Base-by-base conservation (phyloP, 2,329 filamentous ascomycete genomes). In the Bipolaris zeicola region DNA sequence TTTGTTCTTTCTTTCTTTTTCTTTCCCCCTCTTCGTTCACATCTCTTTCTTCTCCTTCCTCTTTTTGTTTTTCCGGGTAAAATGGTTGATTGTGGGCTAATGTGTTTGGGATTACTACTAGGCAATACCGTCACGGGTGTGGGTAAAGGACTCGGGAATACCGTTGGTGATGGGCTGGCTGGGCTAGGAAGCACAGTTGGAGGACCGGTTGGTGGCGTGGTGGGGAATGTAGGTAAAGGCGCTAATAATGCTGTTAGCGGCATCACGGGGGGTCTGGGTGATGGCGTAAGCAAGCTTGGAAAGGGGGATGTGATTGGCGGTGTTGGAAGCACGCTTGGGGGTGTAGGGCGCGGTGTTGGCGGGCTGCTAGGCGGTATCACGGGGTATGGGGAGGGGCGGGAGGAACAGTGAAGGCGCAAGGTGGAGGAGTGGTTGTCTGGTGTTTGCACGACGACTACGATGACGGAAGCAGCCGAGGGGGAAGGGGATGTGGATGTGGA, bases 291-390 rank as follows among this genome's bases (percentile, higher is more conserved):
- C 2, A 79, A 79, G 60, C 50, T 81, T 1, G 78, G 79, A 0
- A 77, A 76, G 44, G 79, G 79, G 0, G 77, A 81, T 63, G 65
- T 81, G 1, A 66, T 80, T 22, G 79, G 79, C 2, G 78, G 77
- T 2, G 60, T 80, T 6, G 75, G 76, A 6, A 76, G 72, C 11
- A 78, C 75, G 5, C 67, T 78, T 16, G 77, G 77, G 13, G 78
- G 78, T 22, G 77, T 80, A 0, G 66, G 68, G 1, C 70, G 65
- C 39, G 75, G 75, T 0, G 69, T 77, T 43, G 72, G 74, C 3
- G 75, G 75, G 1, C 57, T 78, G n/a, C 44, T 75, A 5, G 71
- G 70, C 3, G 73, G 74, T 4, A 61, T 77, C 0, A 67, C 66
- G 20, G 60, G 64, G 8, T 67, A 66, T 34, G 60, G 65, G 13